These are phyloP conservation scores for Salix koriyanagi DNA, from an alignment of 345 rosid species.

Conservation along the genomic window DNA sequence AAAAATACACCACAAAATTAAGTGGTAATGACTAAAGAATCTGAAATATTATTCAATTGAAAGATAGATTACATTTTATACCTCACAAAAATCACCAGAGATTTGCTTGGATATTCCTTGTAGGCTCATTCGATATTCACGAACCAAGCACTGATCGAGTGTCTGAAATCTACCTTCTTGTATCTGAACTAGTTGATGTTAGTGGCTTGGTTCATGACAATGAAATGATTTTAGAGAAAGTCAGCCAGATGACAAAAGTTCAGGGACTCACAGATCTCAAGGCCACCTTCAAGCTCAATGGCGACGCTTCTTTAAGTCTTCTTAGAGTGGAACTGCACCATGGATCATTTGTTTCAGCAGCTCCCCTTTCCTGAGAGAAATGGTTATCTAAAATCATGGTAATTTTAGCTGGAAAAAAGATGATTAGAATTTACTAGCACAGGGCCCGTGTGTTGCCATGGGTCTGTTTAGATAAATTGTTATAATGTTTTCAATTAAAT, in stretches of 20 bases:
- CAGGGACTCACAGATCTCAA: conserved; percentile 75
- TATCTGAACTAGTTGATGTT: conserved; percentile 42
- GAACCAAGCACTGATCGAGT: conserved; percentile 68
- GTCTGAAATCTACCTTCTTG: conserved; percentile 78
- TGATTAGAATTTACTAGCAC: background rate
- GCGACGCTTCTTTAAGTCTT: conserved; percentile 72
- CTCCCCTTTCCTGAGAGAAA: conserved; percentile 53
- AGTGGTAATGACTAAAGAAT: background rate
- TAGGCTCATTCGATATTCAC: conserved; percentile 81
- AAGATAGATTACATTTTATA: conserved; percentile 21
- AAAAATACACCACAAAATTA: background rate
- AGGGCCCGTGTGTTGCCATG: no score
- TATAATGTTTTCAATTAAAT: no score
- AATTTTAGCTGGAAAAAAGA: background rate
- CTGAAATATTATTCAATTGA: background rate
- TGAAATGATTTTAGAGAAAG: background rate
- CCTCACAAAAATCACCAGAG: conserved; percentile 72
- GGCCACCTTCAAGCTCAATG: conserved; percentile 85
- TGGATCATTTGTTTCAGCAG: conserved; percentile 47
- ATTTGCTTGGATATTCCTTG: conserved; percentile 55
- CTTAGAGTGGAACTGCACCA: conserved; percentile 66
- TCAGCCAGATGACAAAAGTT: background rate
- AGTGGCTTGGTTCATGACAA: conserved; percentile 1
- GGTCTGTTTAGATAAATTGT: no score
- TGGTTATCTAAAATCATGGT: conserved; percentile 10